Evolutionary conservation across 2,329 filamentous ascomycete genomes (phyloP).

Genomic region (Zopfia rhizophila): DNA sequence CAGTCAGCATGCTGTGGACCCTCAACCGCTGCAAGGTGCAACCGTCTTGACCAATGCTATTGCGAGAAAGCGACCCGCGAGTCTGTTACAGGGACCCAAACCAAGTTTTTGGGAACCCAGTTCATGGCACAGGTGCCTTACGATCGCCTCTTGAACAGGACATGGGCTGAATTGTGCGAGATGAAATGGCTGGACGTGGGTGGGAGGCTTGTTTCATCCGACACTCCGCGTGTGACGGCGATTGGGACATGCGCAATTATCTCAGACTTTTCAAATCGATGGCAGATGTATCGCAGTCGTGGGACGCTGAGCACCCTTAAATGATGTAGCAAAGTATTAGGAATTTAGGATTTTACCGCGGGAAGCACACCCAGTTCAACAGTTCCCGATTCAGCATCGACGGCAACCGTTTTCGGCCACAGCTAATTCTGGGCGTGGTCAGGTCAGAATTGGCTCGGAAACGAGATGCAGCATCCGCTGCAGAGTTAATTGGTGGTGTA

Average conservation of each 20-base stretch:
- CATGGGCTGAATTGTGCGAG: conserved; percentile 24
- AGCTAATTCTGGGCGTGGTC: too few species aligned
- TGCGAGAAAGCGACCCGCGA: conserved; percentile 17
- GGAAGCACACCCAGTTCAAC: conserved; percentile 36
- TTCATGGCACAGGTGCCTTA: conserved; percentile 35
- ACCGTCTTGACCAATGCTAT: conserved; percentile 32
- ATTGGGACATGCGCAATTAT: conserved; percentile 1
- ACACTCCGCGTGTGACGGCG: conserved; percentile 27
- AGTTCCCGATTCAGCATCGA: conserved; percentile 3
- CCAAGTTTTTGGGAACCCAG: conserved; percentile 43
- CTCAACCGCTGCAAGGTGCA: conserved; percentile 42
- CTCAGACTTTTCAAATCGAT: not conserved
- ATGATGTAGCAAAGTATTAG: not conserved
- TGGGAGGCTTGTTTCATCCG: too few species aligned
- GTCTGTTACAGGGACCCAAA: conserved; percentile 34
- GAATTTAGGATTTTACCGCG: conserved; percentile 39
- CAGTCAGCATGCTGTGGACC: conserved; percentile 12
- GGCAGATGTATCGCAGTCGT: not conserved
- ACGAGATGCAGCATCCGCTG: too few species aligned
- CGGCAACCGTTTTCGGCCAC: too few species aligned
- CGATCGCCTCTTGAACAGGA: conserved; percentile 31
- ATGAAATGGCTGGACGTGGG: conserved; percentile 5
- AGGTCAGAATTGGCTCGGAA: too few species aligned
- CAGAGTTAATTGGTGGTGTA: too few species aligned
- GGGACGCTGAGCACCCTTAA: not conserved